Evolutionary conservation across 352 stramenopile genomes (phyloP).

Genomic region (Phytophthora crassamura): DNA sequence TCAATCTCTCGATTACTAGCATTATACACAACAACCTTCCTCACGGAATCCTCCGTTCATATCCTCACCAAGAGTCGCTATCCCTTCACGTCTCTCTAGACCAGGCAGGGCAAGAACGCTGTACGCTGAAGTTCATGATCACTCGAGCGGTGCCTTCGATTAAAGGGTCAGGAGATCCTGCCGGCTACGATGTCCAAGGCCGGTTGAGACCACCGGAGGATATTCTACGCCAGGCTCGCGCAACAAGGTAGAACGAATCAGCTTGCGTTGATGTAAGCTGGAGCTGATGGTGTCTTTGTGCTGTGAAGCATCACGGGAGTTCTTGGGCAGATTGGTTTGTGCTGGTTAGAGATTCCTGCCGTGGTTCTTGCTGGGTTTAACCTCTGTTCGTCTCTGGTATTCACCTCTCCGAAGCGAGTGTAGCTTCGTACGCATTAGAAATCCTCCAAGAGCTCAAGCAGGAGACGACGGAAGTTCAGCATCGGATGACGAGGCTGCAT

Average conservation of each 20-base stretch:
- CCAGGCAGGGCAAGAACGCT: neutral
- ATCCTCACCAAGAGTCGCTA: slow-evolving; percentile 4
- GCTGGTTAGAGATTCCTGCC: neutral
- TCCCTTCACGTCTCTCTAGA: too few species aligned
- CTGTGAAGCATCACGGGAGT: slow-evolving; percentile 49
- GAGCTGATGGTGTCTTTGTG: neutral
- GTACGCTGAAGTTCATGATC: slow-evolving; percentile 14
- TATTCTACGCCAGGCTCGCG: slow-evolving; percentile 54
- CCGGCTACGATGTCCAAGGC: slow-evolving; percentile 13
- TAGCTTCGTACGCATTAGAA: slow-evolving; percentile 58
- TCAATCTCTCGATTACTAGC: neutral
- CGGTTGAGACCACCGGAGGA: slow-evolving; percentile 44
- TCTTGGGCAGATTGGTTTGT: slow-evolving; percentile 59
- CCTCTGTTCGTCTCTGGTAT: neutral
- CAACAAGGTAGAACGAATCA: slow-evolving; percentile 27
- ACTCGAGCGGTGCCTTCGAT: slow-evolving; percentile 26
- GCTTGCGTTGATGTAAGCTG: neutral
- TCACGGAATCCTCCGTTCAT: neutral
- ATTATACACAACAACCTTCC: neutral
- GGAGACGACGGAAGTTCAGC: slow-evolving; percentile 36
- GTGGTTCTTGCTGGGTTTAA: neutral
- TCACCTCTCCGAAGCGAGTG: slow-evolving; percentile 35
- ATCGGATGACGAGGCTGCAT: slow-evolving; percentile 41
- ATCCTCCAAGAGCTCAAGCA: slow-evolving; percentile 59
- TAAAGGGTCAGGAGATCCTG: slow-evolving; percentile 15